Conservation (phyloP, 768 basidiomycete species). For the Mycena belliarum region DNA sequence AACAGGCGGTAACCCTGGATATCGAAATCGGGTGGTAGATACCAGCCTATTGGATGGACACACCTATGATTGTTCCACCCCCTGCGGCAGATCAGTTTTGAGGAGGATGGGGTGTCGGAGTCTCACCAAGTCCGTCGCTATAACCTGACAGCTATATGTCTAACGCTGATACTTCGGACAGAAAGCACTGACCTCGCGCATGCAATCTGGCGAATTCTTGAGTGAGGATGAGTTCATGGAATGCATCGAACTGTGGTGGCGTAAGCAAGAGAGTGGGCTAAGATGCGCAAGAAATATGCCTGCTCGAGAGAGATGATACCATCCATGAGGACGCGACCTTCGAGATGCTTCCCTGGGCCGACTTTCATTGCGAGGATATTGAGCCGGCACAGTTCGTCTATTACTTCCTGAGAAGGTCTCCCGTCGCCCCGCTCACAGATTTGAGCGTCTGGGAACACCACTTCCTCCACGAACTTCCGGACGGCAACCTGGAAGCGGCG, state of each 20-base stretch:
- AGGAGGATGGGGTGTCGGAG: neutral
- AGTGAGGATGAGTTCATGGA: conserved; percentile 83
- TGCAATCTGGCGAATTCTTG: conserved; percentile 75
- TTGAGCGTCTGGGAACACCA: conserved; percentile 57
- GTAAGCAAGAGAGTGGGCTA: neutral
- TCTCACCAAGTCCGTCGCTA: conserved; percentile 58
- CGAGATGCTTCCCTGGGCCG: conserved; percentile 90
- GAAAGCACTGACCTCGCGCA: conserved; percentile 38
- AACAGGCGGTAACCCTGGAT: conserved; percentile 73
- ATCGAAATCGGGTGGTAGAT: neutral
- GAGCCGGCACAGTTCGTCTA: conserved; percentile 64
- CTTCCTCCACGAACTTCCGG: conserved; percentile 73
- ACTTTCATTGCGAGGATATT: conserved; percentile 90
- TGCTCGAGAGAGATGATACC: conserved; percentile 82
- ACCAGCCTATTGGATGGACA: neutral
- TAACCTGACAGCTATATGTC: conserved; percentile 49
- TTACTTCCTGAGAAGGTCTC: conserved; percentile 56
- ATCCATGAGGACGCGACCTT: conserved; percentile 75
- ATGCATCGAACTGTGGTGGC: conserved; percentile 75
- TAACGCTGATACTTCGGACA: neutral
- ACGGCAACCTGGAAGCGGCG: conserved; percentile 60
- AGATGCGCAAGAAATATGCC: conserved; percentile 39
- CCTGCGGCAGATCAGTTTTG: conserved; percentile 27
- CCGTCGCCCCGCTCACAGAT: conserved; percentile 68
- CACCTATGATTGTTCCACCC: conserved; percentile 64